phyloP scores from a whole-genome alignment of 345 rosid genomes.

The Moringa oleifera region DNA sequence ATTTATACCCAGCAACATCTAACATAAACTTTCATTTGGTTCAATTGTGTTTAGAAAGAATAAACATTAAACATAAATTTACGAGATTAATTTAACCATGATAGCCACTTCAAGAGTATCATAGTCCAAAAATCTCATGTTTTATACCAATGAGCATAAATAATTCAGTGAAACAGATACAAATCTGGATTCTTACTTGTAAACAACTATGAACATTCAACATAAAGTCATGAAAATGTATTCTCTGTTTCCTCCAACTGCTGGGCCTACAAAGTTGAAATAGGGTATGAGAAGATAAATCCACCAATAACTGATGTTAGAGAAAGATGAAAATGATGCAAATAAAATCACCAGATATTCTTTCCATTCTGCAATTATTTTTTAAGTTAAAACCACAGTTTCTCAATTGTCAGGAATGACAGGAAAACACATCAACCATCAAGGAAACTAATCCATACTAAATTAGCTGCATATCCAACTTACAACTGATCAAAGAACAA shows the following conservation, averaged over 20 bases:
- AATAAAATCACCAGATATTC: neutral
- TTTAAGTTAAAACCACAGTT: neutral
- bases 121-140: neutral
- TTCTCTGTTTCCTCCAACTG: conserved; percentile 93
- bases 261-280: conserved; percentile 53
- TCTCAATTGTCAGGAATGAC: neutral
- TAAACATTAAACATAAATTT: neutral
- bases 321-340: conserved; percentile 4
- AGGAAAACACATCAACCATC: neutral
- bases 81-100: neutral
- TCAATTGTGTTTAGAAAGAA: neutral
- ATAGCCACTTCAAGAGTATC: neutral
- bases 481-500: conserved; percentile 81
- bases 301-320: neutral
- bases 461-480: conserved; percentile 21
- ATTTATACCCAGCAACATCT: neutral
- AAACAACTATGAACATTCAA: conserved; percentile 85
- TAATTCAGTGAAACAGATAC: conserved; percentile 1
- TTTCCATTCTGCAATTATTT: neutral
- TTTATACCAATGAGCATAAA: neutral
- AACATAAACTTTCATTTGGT: no score
- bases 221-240: conserved; percentile 99
- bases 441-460: neutral
- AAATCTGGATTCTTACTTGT: conserved; percentile 48
- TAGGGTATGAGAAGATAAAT: conserved; percentile 3